Base-by-base conservation (phyloP, 495 filamentous ascomycete species). In the Choiromyces venosus region DNA sequence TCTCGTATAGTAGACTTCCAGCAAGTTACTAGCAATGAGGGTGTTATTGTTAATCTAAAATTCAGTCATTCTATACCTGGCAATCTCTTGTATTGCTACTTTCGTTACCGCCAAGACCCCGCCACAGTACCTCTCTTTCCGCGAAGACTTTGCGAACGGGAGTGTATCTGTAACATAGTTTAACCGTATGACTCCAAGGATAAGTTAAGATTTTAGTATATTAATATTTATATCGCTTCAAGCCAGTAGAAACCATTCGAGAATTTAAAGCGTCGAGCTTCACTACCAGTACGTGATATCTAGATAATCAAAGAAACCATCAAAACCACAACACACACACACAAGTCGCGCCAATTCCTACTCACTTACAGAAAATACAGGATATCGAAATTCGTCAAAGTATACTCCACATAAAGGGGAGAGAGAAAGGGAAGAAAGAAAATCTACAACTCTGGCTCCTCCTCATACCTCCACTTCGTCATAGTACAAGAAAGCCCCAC, bases 381-480 rank as follows among this genome's bases (percentile, higher is more conserved):
- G 46, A 4, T 61, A 16, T 61, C 29, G 10, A 0, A 29, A 61
- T 33, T 16, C 52, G 25, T 10, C 25, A 29, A 61, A 61, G n/a
- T 29, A 1, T 25, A 61, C 25, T 8, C 4, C n/a, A 16, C 52
- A 61, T 10, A 61, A 29, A 61, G n/a, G n/a, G n/a, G n/a, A n/a
- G n/a, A n/a, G n/a, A 33, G 52, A 25, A 25, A 25, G 4, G 2
- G 5, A 5, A 52, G 1, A 29, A 61, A 61, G 14, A 70, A 44
- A n/a, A n/a, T n/a, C 72, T 79, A 79, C 37, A 79, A 68, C 42
- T 79, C 77, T 38, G 61, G 29, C 66, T 79, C 77, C 19, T 79
- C 72, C 16, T 72, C 72, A 69, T 74, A 71, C 37, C 67, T 79
- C 77, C 76, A 78, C 56, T 69, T 73, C 25, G 61, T 52, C 25